phyloP scores from a whole-genome alignment of 805 yeast species.

The Jamesozyma jinghongensis region DNA sequence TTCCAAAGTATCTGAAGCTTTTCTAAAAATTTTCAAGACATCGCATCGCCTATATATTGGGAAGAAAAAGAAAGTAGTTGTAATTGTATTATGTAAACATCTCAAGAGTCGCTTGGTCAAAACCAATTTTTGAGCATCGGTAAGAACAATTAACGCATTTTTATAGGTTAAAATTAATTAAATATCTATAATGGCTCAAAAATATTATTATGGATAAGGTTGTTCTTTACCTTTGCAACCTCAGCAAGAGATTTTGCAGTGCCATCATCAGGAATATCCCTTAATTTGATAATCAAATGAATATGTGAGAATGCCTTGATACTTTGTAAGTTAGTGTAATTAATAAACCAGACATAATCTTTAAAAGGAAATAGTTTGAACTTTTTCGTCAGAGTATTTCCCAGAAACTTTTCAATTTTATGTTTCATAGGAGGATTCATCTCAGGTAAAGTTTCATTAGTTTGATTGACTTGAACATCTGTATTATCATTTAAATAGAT shows the following conservation, averaged over 20 bases:
- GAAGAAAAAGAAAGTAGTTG: too few species aligned
- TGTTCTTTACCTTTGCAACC: neutral
- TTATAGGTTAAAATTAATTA: too few species aligned
- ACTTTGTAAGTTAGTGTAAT: constrained; percentile 63
- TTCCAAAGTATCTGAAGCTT: neutral
- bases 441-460: constrained; percentile 9
- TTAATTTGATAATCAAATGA: constrained; percentile 45
- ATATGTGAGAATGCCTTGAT: constrained; percentile 58
- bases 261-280: constrained; percentile 2
- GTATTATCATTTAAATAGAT: constrained; percentile 35
- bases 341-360: constrained; percentile 56
- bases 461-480: constrained; percentile 31
- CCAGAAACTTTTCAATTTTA: constrained; percentile 42
- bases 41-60: neutral
- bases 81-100: too few species aligned
- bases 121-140: too few species aligned
- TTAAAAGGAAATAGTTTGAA: constrained; percentile 24
- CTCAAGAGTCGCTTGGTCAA: too few species aligned
- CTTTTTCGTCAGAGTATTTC: constrained; percentile 32
- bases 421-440: constrained; percentile 36
- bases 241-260: constrained; percentile 1
- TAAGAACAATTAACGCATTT: too few species aligned
- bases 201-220: neutral
- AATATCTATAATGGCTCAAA: neutral
- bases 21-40: neutral